phyloP scores from a whole-genome alignment of 768 basidiomycete species.

The Suillus sp. region DNA sequence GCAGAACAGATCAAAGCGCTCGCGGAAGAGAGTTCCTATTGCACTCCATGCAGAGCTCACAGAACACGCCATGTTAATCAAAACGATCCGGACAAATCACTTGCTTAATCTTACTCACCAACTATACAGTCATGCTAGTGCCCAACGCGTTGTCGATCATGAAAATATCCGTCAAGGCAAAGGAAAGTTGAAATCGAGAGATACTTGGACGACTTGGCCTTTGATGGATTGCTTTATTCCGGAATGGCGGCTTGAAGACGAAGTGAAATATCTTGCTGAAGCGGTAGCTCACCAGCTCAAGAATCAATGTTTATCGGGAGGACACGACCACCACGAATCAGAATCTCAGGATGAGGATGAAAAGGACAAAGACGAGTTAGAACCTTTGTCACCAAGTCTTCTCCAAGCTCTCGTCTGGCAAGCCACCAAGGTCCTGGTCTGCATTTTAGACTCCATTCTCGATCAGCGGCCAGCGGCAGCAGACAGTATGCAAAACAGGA shows the following conservation, averaged over 20 bases:
- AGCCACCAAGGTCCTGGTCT: slow-evolving; percentile 48
- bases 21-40: slow-evolving; percentile 49
- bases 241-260: slow-evolving; percentile 73
- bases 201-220: slow-evolving; percentile 80
- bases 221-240: slow-evolving; percentile 68
- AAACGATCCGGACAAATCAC: slow-evolving; percentile 58
- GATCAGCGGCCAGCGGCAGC: slow-evolving; percentile 56
- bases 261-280: slow-evolving; percentile 53
- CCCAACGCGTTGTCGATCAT: slow-evolving; percentile 11
- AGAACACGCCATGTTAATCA: slow-evolving; percentile 67
- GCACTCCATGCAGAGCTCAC: slow-evolving; percentile 64
- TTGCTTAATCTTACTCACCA: slow-evolving; percentile 61
- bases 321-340: slow-evolving; percentile 11
- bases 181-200: slow-evolving; percentile 26
- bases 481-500: slow-evolving; percentile 65
- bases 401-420: slow-evolving; percentile 43
- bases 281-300: slow-evolving; percentile 33
- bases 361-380: slow-evolving; percentile 33
- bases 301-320: neutral
- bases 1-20: neutral
- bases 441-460: slow-evolving; percentile 55
- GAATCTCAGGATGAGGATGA: slow-evolving; percentile 27
- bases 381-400: slow-evolving; percentile 31
- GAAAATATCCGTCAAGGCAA: slow-evolving; percentile 32
- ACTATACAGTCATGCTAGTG: slow-evolving; percentile 36